Evolutionary conservation across 768 basidiomycete species (phyloP), one percentile per base, ranked within the genome.

Genomic region (Trametes elegans): DNA sequence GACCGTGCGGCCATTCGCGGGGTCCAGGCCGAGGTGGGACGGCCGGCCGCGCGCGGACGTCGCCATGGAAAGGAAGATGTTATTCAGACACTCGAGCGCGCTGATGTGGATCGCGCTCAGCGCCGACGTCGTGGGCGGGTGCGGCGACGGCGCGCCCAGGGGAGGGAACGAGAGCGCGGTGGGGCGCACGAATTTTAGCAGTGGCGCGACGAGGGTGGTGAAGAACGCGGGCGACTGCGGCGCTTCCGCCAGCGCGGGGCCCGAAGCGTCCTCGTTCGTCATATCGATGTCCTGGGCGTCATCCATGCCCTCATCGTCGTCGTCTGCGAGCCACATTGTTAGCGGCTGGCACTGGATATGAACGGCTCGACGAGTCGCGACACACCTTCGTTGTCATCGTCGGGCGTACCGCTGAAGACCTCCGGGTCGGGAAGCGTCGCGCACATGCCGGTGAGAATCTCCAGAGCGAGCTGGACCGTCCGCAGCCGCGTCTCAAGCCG

Each of bases 21-120:
- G 41, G 29, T 58, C 57, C 40, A 53, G 48, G 26, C 53, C 42
- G 27, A 43, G 49, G 27, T 24, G 38, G 18, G 55, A 52, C 2
- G 44, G 34, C 38, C 41, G 70, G 24, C 74, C 60, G 47, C 75
- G 77, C 1, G 78, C 71, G 4, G 76, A 70, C 0, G 79, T 74
- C 3, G 84, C 78, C 3, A 61, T 46, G 51, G 92, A 85, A 31
- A 95, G 75, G 64, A 96, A 87, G 34, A 94, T 76, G 65, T 98
- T 97, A 65, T 90, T 93, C 42, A 98, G 76, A 64, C 93, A 93
- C 67, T 96, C 93, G 24, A 95, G 76, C 9, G 93, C 90, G 59
- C 85, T 79, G 53, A 92, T 76, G 66, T 97, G 94, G 46, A 96
- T 83, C 7, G 88, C 83, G 58, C 88, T 81, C 40, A 98, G 80